phyloP scores from a whole-genome alignment of 2,329 filamentous ascomycete genomes.

The Sodiomyces alkalinus region DNA sequence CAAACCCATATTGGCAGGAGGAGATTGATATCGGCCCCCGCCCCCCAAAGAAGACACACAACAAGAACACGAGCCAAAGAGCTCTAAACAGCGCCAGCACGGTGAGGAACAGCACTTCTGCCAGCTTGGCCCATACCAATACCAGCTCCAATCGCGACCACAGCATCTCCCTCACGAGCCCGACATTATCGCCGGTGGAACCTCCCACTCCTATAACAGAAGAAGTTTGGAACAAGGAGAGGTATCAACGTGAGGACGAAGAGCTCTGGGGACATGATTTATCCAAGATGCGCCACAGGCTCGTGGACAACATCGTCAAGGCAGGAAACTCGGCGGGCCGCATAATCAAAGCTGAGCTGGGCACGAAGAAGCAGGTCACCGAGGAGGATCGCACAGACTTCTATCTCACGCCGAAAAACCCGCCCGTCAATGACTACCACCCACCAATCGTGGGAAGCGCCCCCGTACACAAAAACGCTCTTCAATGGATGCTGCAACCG shows the following conservation, averaged over 20 bases:
- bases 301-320: conserved; percentile 43
- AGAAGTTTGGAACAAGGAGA: conserved; percentile 55
- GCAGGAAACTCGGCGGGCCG: conserved; percentile 40
- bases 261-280: conserved; percentile 62
- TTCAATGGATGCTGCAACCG: conserved; percentile 85
- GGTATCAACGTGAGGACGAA: conserved; percentile 80
- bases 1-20: conserved; percentile 78
- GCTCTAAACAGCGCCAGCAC: conserved; percentile 36
- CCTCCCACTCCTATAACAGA: conserved; percentile 31
- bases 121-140: conserved; percentile 21
- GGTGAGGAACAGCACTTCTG: conserved; percentile 36
- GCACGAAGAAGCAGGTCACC: conserved; percentile 33
- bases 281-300: conserved; percentile 34
- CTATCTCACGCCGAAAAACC: conserved; percentile 45
- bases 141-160: conserved; percentile 20
- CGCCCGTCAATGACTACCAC: conserved; percentile 73
- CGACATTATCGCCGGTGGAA: conserved; percentile 11
- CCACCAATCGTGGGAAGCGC: conserved; percentile 70
- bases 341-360: conserved; percentile 34
- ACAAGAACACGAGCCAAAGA: conserved; percentile 43
- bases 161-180: conserved; percentile 18
- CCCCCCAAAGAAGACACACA: conserved; percentile 46
- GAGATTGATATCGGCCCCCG: conserved; percentile 74
- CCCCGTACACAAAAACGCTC: conserved; percentile 52
- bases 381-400: conserved; percentile 39